Conservation (phyloP, 495 filamentous ascomycete genomes). For the Xylaria bambusicola region DNA sequence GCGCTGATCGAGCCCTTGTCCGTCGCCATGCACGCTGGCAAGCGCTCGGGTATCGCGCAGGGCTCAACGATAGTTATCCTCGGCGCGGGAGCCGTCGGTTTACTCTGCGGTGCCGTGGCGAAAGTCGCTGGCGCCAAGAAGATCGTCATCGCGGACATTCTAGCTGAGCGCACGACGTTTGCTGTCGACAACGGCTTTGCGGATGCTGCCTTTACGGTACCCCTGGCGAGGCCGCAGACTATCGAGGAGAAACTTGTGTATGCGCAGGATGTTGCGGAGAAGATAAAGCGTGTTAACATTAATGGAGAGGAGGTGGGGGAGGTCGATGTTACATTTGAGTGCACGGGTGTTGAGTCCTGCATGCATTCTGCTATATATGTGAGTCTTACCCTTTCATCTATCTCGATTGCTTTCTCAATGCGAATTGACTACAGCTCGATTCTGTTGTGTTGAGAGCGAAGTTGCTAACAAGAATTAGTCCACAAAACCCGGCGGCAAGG, state of each 20-base stretch:
- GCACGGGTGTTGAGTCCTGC: constrained; percentile 85
- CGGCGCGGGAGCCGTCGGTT: constrained; percentile 78
- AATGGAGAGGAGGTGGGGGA: constrained; percentile 50
- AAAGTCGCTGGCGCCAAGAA: constrained; percentile 59
- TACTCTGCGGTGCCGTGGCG: constrained; percentile 69
- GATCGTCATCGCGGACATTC: constrained; percentile 79
- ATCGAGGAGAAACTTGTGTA: constrained; percentile 61
- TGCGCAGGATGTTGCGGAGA: constrained; percentile 61
- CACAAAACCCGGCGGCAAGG: constrained; percentile 72
- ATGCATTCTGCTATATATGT: constrained; percentile 87
- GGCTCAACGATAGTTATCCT: constrained; percentile 67
- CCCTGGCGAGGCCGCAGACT: constrained; percentile 52
- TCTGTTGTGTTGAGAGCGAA: neutral
- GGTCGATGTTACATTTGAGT: constrained; percentile 84
- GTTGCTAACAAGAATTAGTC: constrained; percentile 41
- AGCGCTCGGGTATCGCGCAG: constrained; percentile 58
- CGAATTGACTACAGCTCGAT: no score
- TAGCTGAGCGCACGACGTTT: constrained; percentile 69
- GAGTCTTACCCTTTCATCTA: constrained; percentile 21
- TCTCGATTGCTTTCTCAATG: no score
- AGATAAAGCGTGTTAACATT: constrained; percentile 43
- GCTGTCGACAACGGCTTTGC: constrained; percentile 70
- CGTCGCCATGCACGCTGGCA: constrained; percentile 75
- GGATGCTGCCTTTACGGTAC: constrained; percentile 62
- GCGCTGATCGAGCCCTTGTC: constrained; percentile 78